phyloP scores from a whole-genome alignment of 148 eudicot species.

The Rhododendron kiyosumense region DNA sequence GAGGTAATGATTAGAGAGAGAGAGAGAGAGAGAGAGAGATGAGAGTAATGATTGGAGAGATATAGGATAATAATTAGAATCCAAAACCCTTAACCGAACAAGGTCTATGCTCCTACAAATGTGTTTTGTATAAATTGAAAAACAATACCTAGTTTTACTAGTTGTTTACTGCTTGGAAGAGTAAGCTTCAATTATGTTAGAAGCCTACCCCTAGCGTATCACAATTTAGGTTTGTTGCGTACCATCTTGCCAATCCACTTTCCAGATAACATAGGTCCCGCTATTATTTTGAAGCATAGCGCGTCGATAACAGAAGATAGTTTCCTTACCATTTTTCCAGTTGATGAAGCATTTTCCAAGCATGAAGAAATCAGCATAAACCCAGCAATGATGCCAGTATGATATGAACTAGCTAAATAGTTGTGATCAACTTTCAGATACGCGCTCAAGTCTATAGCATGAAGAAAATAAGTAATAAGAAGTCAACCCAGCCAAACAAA shows the following conservation, averaged over 20 bases:
- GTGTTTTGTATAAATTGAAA: not conserved
- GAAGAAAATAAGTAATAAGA: constrained; percentile 12
- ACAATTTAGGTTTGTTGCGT: not conserved
- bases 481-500: constrained; percentile 4
- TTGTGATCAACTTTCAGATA: constrained; percentile 55
- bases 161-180: not conserved
- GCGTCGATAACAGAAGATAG: not conserved
- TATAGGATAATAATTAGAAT: too few species aligned
- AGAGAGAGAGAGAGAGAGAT: too few species aligned
- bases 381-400: constrained; percentile 82
- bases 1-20: too few species aligned
- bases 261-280: not conserved
- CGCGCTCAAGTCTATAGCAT: constrained; percentile 36
- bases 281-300: not conserved
- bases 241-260: not conserved
- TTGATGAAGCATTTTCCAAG: constrained; percentile 45
- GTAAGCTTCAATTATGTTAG: not conserved
- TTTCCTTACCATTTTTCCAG: constrained; percentile 48
- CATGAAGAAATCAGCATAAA: constrained; percentile 57
- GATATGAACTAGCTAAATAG: constrained; percentile 79
- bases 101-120: not conserved
- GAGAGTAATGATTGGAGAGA: too few species aligned
- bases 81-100: too few species aligned
- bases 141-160: not conserved
- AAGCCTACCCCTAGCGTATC: not conserved